Conservation (phyloP, 805 yeast genomes). For the Candida silvatica region DNA sequence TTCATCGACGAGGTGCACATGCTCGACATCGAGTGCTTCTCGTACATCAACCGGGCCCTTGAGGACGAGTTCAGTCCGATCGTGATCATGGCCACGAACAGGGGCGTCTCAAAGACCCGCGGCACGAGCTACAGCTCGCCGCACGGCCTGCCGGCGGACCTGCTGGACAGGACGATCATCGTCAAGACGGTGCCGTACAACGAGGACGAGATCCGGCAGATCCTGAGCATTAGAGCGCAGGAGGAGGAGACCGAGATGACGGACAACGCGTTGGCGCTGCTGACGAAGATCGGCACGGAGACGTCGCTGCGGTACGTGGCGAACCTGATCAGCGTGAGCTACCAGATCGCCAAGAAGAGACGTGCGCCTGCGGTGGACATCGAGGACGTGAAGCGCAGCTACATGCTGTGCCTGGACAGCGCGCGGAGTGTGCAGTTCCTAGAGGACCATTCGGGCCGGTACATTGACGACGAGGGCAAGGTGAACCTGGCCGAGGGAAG, state of each 20-base stretch:
- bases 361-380: constrained; percentile 56
- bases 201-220: constrained; percentile 71
- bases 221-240: constrained; percentile 72
- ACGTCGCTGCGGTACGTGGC: constrained; percentile 88
- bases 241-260: constrained; percentile 65
- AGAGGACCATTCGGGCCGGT: constrained; percentile 40
- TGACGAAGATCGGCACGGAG: constrained; percentile 65
- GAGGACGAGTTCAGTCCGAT: constrained; percentile 91
- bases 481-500: constrained; percentile 44
- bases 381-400: constrained; percentile 78
- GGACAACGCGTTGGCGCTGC: constrained; percentile 60
- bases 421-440: constrained; percentile 70
- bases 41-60: constrained; percentile 88
- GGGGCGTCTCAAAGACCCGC: constrained; percentile 86
- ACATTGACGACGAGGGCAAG: constrained; percentile 71
- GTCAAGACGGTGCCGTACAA: constrained; percentile 88
- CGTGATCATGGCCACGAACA: constrained; percentile 91
- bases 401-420: constrained; percentile 76
- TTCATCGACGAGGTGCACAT: constrained; percentile 98
- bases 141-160: constrained; percentile 95
- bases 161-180: constrained; percentile 84
- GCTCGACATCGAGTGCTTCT: constrained; percentile 95
- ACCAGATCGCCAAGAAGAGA: constrained; percentile 70
- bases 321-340: constrained; percentile 86
- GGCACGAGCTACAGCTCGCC: constrained; percentile 90